These are phyloP conservation scores for Echeveria elegans DNA, from an alignment of 164 flowering plant genomes.

Conservation along the genomic window DNA sequence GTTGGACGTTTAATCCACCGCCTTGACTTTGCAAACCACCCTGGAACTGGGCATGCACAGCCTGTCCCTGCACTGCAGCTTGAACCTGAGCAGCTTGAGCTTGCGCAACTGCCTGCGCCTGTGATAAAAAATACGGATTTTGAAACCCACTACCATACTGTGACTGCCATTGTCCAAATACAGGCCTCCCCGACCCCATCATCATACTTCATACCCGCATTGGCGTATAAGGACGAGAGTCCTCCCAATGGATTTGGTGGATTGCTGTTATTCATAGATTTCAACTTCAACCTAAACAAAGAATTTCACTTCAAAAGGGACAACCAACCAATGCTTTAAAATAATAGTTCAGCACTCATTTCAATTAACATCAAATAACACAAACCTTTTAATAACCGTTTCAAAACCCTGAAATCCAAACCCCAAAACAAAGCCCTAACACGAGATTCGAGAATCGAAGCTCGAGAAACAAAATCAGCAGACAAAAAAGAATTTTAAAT, in stretches of 20 bases:
- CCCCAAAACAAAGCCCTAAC: neutral
- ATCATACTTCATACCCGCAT: constrained; percentile 20
- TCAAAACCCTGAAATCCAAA: neutral
- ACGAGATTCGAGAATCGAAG: neutral
- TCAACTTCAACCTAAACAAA: constrained; percentile 20
- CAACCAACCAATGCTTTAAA: neutral
- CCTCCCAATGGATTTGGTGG: constrained; percentile 32
- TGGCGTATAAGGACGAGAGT: constrained; percentile 44
- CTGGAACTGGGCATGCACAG: constrained; percentile 43
- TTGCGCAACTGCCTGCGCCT: constrained; percentile 33
- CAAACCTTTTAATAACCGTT: neutral
- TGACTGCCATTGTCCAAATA: constrained; percentile 18
- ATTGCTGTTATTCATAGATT: constrained; percentile 50
- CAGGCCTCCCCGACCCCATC: constrained; percentile 31
- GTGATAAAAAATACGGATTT: constrained; percentile 38
- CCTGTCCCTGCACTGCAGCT: constrained; percentile 42
- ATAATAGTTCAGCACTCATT: neutral
- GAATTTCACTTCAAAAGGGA: neutral
- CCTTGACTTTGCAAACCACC: constrained; percentile 44
- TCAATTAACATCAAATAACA: neutral
- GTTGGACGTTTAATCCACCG: neutral
- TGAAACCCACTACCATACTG: constrained; percentile 35
- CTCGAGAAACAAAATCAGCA: neutral
- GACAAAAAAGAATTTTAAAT: neutral
- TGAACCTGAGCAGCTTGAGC: constrained; percentile 22